Conservation (phyloP, 1,284 basidiomycete genomes). For the Irpex rosettiformis region DNA sequence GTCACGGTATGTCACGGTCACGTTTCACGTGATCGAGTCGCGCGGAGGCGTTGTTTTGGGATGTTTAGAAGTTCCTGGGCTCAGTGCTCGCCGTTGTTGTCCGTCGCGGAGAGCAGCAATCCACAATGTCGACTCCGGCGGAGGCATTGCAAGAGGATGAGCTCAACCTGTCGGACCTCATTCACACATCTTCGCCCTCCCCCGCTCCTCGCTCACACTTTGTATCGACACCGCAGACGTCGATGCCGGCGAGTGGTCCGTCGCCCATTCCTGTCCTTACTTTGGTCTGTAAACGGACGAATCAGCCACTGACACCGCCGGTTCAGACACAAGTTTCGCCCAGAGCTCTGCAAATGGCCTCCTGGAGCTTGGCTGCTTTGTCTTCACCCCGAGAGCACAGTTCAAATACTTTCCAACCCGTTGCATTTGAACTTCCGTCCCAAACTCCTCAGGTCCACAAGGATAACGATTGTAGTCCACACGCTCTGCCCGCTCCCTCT, state of each 20-base stretch:
- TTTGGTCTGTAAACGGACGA: neutral
- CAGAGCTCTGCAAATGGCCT: neutral
- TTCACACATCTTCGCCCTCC: neutral
- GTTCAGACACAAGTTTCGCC: neutral
- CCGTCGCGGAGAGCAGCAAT: neutral
- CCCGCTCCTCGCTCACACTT: neutral
- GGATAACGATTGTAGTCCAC: neutral
- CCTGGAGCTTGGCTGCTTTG: neutral
- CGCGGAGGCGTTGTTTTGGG: neutral
- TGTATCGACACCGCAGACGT: neutral
- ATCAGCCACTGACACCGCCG: neutral
- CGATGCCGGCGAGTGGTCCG: neutral
- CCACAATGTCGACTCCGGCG: neutral
- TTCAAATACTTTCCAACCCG: too few species aligned
- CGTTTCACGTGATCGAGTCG: constrained; percentile 1
- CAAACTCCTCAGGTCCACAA: neutral
- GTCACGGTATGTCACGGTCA: neutral
- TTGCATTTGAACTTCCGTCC: neutral
- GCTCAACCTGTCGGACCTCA: neutral
- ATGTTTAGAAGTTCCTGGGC: neutral
- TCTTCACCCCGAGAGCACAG: neutral
- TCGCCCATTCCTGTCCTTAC: neutral
- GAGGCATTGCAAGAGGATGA: neutral
- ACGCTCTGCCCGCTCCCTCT: neutral
- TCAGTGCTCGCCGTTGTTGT: neutral